Evolutionary conservation across 1,284 basidiomycete species (phyloP).

Genomic region (Cryptococcus amylolentus): DNA sequence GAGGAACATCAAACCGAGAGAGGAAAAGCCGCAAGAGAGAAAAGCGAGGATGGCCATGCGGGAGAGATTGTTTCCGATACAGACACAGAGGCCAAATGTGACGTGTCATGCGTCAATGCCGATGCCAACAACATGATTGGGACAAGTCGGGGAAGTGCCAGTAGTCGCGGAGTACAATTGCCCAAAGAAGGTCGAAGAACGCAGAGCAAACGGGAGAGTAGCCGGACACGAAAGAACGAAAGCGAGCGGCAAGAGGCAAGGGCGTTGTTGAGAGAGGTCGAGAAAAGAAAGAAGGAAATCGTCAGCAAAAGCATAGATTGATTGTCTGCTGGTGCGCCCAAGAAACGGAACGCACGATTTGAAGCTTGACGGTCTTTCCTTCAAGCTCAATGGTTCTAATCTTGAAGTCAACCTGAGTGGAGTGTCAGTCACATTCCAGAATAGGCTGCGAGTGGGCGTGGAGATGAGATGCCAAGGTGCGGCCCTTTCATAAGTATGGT

Average conservation of each 20-base stretch:
- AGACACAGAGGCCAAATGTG: too few species aligned
- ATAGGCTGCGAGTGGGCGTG: neutral
- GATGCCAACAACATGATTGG: too few species aligned
- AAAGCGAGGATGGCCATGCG: too few species aligned
- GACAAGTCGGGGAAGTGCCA: too few species aligned
- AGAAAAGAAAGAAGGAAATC: constrained; percentile 5
- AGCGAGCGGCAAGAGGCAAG: neutral
- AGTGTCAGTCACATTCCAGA: constrained; percentile 1
- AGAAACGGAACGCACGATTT: constrained; percentile 73
- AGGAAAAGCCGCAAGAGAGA: too few species aligned
- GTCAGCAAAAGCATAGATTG: constrained; percentile 14
- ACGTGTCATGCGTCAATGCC: too few species aligned
- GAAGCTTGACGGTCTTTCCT: constrained; percentile 98
- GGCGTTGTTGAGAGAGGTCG: neutral
- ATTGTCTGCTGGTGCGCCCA: constrained; percentile 25
- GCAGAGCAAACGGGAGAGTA: constrained; percentile 10
- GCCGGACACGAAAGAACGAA: constrained; percentile 2
- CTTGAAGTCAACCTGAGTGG: constrained; percentile 82
- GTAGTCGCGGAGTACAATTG: neutral
- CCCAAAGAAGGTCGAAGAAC: neutral
- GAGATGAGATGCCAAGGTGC: neutral
- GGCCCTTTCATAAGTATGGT: neutral
- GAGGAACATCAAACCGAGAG: too few species aligned
- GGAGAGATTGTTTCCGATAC: too few species aligned
- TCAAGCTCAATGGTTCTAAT: constrained; percentile 99